Evolutionary conservation across 495 filamentous ascomycete species (phyloP).

Genomic region (Letharia columbiana): DNA sequence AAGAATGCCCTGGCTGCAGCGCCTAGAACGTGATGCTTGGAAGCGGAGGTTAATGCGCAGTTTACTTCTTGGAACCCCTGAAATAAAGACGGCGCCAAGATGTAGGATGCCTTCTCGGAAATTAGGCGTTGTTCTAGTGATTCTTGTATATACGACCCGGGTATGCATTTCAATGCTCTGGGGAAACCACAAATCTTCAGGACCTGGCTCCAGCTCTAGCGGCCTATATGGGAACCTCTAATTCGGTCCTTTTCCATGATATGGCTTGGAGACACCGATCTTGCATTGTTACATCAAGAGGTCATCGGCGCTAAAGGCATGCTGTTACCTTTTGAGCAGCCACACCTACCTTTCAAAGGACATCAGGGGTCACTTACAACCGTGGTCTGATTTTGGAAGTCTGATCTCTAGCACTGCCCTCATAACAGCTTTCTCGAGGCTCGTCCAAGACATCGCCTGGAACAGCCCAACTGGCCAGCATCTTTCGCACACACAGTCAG

Average conservation of each 20-base stretch:
- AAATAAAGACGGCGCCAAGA: not conserved
- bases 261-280: not conserved
- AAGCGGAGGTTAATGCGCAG: not conserved
- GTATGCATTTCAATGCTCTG: not conserved
- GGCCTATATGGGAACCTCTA: not conserved
- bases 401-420: not conserved
- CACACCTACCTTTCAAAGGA: not conserved
- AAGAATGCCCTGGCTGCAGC: not conserved
- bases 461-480: not conserved
- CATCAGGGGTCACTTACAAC: not conserved
- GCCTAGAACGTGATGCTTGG: not conserved
- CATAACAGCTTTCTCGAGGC: not conserved
- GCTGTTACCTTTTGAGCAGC: not conserved
- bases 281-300: not conserved
- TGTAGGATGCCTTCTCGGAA: not conserved
- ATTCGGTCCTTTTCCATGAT: not conserved
- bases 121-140: not conserved
- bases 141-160: not conserved
- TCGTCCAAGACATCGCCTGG: not conserved
- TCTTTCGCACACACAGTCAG: not conserved
- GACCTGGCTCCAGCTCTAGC: not conserved
- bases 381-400: not conserved
- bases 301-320: not conserved
- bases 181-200: not conserved
- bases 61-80: not conserved